Percentiles rank a stretch among this genome's conserved stretches.
These are phyloP conservation scores for Mimosa pudica DNA, from an alignment of 306 rosid genomes.

Conservation along the genomic window DNA sequence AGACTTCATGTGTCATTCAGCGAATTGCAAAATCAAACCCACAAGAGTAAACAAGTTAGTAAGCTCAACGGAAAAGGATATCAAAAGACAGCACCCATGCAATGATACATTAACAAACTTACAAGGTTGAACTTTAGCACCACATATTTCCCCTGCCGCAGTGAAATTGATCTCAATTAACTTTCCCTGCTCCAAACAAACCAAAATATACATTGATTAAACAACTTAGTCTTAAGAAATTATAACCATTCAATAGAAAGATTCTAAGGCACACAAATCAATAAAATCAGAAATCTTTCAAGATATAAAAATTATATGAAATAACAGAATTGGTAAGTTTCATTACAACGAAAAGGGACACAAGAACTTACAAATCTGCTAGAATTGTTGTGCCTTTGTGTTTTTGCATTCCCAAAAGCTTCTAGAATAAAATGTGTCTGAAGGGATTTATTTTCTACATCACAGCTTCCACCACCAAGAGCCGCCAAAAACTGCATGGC, in stretches of 20 bases:
- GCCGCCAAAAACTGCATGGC: conserved; percentile 75
- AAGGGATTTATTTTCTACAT: conserved; percentile 55
- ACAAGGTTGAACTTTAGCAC: conserved; percentile 87
- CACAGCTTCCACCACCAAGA: conserved; percentile 57
- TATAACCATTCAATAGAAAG: conserved; percentile 1
- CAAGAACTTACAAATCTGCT: conserved; percentile 85
- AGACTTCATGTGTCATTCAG: conserved; percentile 46
- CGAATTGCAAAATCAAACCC: conserved; percentile 40
- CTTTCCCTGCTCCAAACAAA: conserved; percentile 74
- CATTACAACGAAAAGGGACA: conserved; percentile 27
- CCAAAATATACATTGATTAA: conserved; percentile 34
- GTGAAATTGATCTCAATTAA: conserved; percentile 76
- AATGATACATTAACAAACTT: conserved; percentile 48
- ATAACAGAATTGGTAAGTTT: conserved; percentile 21
- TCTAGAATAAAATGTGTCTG: conserved; percentile 68
- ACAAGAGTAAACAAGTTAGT: conserved; percentile 50
- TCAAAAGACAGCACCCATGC: conserved; percentile 24
- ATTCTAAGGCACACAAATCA: conserved; percentile 5
- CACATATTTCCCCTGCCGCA: conserved; percentile 63
- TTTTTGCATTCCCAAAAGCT: conserved; percentile 93
- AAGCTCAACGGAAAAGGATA: conserved; percentile 34
- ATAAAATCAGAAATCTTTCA: conserved; percentile 6
- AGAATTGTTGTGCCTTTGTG: conserved; percentile 69
- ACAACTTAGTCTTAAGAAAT: conserved; percentile 28
- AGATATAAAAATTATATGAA: conserved; percentile 22